phyloP scores from a whole-genome alignment of 2,329 filamentous ascomycete species.

The Botrytis galanthina region DNA sequence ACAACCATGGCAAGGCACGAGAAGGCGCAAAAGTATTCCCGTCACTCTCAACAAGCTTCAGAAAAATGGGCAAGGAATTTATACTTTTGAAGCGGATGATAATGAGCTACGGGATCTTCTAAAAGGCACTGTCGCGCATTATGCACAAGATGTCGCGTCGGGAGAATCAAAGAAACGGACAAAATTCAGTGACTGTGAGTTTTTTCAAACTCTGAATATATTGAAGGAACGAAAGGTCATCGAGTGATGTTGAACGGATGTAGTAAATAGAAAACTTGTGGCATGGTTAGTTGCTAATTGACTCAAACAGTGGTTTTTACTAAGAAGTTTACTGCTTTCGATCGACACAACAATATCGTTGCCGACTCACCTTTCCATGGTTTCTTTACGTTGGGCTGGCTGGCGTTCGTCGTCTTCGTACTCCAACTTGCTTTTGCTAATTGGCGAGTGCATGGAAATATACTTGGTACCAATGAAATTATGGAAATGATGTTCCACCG shows the following conservation, averaged over 20 bases:
- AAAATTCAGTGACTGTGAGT: conserved; percentile 45
- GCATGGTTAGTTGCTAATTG: neutral
- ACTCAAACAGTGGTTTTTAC: conserved; percentile 61
- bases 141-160: conserved; percentile 30
- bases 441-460: conserved; percentile 64
- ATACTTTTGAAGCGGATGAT: conserved; percentile 35
- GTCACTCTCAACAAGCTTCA: conserved; percentile 34
- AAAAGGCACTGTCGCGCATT: conserved; percentile 30
- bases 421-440: conserved; percentile 66
- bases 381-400: conserved; percentile 79
- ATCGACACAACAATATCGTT: conserved; percentile 64
- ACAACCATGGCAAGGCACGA: conserved; percentile 21
- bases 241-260: neutral
- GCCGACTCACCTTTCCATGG: conserved; percentile 71
- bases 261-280: neutral
- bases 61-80: conserved; percentile 31
- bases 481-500: conserved; percentile 63
- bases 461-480: conserved; percentile 70
- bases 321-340: conserved; percentile 70
- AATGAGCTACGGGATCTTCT: conserved; percentile 33
- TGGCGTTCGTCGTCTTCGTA: conserved; percentile 64
- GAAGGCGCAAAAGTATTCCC: conserved; percentile 34
- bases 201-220: neutral
- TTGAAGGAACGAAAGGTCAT: neutral
- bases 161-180: conserved; percentile 30